A percentile compares a stretch with the other conserved stretches of the same genome.
phyloP scores from a whole-genome alignment of 2,329 filamentous ascomycete genomes.

The Incumbomyces delicatus region DNA sequence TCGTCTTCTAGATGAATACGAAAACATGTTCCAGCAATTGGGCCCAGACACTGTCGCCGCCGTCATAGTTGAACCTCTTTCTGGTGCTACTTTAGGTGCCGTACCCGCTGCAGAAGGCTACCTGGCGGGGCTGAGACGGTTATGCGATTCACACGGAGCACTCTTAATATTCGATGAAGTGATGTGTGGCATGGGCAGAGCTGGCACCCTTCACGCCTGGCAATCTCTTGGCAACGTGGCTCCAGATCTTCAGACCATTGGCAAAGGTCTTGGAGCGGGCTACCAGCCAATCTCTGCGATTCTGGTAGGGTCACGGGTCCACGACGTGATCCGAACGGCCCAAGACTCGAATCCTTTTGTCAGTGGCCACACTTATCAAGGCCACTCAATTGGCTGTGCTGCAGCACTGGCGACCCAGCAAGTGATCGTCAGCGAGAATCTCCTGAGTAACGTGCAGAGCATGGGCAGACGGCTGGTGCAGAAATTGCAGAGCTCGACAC shows the following conservation, averaged over 20 bases:
- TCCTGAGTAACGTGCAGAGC: constrained; percentile 34
- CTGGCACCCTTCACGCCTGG: too few species aligned
- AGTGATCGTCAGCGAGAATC: constrained; percentile 39
- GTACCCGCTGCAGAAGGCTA: constrained; percentile 45
- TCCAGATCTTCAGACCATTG: constrained; percentile 51
- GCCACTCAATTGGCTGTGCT: constrained; percentile 46
- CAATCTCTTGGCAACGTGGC: constrained; percentile 31
- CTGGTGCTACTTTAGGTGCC: constrained; percentile 41
- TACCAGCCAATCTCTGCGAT: constrained; percentile 47
- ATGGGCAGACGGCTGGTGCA: constrained; percentile 27
- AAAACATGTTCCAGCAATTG: constrained; percentile 38
- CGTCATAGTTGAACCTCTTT: constrained; percentile 41
- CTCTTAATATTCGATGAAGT: too few species aligned
- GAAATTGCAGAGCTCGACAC: constrained; percentile 35
- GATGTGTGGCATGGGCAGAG: too few species aligned
- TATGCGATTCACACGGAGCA: constrained; percentile 35
- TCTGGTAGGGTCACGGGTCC: constrained; percentile 40
- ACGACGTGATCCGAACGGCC: constrained; percentile 38
- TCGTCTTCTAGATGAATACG: constrained; percentile 35
- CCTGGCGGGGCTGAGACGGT: constrained; percentile 39
- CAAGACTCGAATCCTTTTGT: constrained; percentile 41
- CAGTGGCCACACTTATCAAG: constrained; percentile 51
- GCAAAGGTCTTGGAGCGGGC: constrained; percentile 49
- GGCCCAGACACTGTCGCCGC: constrained; percentile 39
- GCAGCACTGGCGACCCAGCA: constrained; percentile 42